Evolutionary conservation across 2,329 filamentous ascomycete species (phyloP), one percentile per base, ranked within the genome.

Genomic region (Talaromyces atroroseus): DNA sequence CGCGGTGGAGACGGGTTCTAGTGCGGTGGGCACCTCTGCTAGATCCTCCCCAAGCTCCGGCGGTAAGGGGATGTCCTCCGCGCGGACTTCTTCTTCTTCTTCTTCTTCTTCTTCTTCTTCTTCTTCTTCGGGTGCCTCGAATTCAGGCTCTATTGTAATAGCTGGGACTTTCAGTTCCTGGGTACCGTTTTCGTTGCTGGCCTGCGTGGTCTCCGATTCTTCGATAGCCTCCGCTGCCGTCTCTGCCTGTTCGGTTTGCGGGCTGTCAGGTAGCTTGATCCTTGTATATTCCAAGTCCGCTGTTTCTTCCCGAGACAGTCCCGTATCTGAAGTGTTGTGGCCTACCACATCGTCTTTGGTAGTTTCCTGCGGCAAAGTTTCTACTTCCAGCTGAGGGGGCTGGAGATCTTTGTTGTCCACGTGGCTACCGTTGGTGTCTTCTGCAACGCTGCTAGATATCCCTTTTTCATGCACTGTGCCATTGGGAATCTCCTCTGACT

Each of bases 1-100:
- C 18, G 4, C 34, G 32, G 49, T 58, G 56, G 56, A 54, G 56
- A 23, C 56, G 32, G 52, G 10, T 45, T 44, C 51, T 58, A 58
- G 56, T 52, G 56, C 38, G 21, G 56, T 54, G 46, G 56, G 29
- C 20, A 40, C 56, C 47, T 58, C 56, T 26, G 52, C 26, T 16
- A 45, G 34, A 29, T 49, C 40, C 26, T 54, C 56, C 40, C 20
- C 56, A n/a, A 45, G 34, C 46, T 46, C 50, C 26, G 46, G 38
- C 46, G 48, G 54, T 44, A 52, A 45, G 46, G 54, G 54, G 23
- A 52, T 40, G 6, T 38, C 49, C 34, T 57, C 54, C 29, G 49
- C 45, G 18, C 29, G 46, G 14, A 48, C 20, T 26, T 24, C 20
- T 29, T 34, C 21, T 8, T 40, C 36, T n/a, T 36, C 48, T 23